phyloP scores from a whole-genome alignment of 2,329 filamentous ascomycete species.

The Zymoseptoria ardabiliae region DNA sequence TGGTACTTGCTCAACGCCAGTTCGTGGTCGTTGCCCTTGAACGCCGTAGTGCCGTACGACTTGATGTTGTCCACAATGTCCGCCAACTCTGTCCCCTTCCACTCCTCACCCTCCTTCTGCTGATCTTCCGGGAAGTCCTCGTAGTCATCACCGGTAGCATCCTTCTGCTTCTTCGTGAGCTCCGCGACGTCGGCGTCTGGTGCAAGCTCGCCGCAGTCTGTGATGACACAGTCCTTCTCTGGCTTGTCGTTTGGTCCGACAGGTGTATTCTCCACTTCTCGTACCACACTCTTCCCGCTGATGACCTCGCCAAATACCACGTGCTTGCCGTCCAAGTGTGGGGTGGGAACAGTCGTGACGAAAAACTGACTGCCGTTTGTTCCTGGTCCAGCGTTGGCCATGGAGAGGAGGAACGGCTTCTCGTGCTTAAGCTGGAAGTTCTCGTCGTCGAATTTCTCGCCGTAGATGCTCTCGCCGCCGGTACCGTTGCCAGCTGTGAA shows the following conservation, averaged over 20 bases:
- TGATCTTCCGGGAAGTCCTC: conserved; percentile 95
- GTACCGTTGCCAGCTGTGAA: conserved; percentile 94
- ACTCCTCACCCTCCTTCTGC: conserved; percentile 44
- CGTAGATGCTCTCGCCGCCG: conserved; percentile 94
- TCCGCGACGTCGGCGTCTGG: conserved; percentile 60
- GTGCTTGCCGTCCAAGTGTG: conserved; percentile 92
- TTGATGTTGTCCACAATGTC: conserved; percentile 81
- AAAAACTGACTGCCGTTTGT: conserved; percentile 98
- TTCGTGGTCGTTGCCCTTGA: conserved; percentile 67
- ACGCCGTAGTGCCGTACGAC: conserved; percentile 84
- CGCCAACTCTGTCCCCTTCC: conserved; percentile 61
- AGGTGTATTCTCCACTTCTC: conserved; percentile 77
- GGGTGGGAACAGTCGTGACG: conserved; percentile 89
- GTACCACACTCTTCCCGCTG: conserved; percentile 82
- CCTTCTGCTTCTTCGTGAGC: conserved; percentile 61
- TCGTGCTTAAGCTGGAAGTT: conserved; percentile 91
- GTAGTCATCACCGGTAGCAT: conserved; percentile 80
- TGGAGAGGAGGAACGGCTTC: conserved; percentile 85
- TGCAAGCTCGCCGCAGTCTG: conserved; percentile 75
- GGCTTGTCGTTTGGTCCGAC: conserved; percentile 75
- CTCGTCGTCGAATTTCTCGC: conserved; percentile 94
- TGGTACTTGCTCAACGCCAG: conserved; percentile 85
- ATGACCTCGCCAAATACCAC: conserved; percentile 95
- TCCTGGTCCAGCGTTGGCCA: conserved; percentile 95
- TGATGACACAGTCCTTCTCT: conserved; percentile 61